These are phyloP conservation scores for Solanum pinnatisectum DNA, from an alignment of 257 asterid genomes.

Conservation along the genomic window DNA sequence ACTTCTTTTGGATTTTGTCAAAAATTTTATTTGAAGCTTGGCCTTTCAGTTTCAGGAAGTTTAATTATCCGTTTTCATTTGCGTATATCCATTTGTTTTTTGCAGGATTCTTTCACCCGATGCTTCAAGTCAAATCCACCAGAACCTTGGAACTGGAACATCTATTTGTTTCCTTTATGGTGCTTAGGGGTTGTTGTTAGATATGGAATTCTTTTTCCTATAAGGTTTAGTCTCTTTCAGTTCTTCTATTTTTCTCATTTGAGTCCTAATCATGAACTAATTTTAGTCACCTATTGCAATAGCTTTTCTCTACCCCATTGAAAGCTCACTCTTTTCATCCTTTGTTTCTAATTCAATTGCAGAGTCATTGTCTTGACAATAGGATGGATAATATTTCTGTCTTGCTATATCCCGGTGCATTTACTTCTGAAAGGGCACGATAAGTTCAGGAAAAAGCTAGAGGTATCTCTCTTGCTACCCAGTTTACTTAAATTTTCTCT, in stretches of 20 bases:
- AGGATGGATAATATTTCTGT: conserved; percentile 93
- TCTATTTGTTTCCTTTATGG: conserved; percentile 91
- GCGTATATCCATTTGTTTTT: neutral
- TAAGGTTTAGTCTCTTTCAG: conserved; percentile 33
- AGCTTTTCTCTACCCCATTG: neutral
- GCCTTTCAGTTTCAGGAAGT: neutral
- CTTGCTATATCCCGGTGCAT: conserved; percentile 95
- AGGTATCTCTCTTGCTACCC: conserved; percentile 39
- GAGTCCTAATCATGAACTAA: neutral
- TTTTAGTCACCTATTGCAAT: neutral
- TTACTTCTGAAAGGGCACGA: conserved; percentile 80
- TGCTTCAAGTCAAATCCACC: conserved; percentile 98
- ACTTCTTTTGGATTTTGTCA: neutral
- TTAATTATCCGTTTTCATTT: neutral
- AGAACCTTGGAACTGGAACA: conserved; percentile 97
- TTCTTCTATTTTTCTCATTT: neutral
- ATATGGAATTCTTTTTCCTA: conserved; percentile 82
- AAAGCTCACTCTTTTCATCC: neutral
- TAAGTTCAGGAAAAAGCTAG: conserved; percentile 67
- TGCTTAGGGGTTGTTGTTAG: conserved; percentile 87
- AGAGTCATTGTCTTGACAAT: conserved; percentile 81
- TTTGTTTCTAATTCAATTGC: conserved; percentile 11
- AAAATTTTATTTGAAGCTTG: neutral
- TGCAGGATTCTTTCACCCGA: conserved; percentile 89
- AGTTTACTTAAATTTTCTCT: neutral